Evolutionary conservation across 1,284 basidiomycete genomes (phyloP).

Genomic region (Microstroma glucosiphilum): DNA sequence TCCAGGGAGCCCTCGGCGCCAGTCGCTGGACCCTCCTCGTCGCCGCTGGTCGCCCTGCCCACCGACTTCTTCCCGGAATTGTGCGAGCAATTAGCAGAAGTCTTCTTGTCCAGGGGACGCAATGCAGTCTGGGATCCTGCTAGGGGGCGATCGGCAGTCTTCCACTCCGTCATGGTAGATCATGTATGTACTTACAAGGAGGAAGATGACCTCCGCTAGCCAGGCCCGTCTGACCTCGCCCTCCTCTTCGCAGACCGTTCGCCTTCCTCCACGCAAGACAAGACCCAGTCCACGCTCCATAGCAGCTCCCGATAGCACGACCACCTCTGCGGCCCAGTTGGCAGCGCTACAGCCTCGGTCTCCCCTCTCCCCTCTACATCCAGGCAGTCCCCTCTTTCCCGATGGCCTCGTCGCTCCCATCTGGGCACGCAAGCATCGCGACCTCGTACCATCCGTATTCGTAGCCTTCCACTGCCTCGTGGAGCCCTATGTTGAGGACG

Average conservation of each 20-base stretch:
- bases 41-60: neutral
- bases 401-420: constrained; percentile 93
- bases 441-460: constrained; percentile 83
- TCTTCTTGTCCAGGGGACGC: constrained; percentile 26
- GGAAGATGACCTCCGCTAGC: neutral
- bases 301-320: constrained; percentile 12
- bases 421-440: constrained; percentile 91
- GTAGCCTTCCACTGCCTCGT: constrained; percentile 73
- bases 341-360: constrained; percentile 59
- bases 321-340: constrained; percentile 11
- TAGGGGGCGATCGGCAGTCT: constrained; percentile 26
- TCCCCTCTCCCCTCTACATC: constrained; percentile 79
- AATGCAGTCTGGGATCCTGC: constrained; percentile 34
- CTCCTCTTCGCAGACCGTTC: constrained; percentile 56
- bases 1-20: neutral
- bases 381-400: constrained; percentile 78
- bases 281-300: constrained; percentile 53
- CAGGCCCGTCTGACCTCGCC: neutral
- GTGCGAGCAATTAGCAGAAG: constrained; percentile 23
- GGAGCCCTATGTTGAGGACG: constrained; percentile 44
- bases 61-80: constrained; percentile 16
- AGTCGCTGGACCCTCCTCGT: neutral
- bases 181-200: constrained; percentile 11
- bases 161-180: constrained; percentile 36
- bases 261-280: constrained; percentile 80